A percentile compares a stretch with the other conserved stretches of the same genome.
phyloP scores from a whole-genome alignment of 345 rosid genomes.

The Syzygium aqueum region DNA sequence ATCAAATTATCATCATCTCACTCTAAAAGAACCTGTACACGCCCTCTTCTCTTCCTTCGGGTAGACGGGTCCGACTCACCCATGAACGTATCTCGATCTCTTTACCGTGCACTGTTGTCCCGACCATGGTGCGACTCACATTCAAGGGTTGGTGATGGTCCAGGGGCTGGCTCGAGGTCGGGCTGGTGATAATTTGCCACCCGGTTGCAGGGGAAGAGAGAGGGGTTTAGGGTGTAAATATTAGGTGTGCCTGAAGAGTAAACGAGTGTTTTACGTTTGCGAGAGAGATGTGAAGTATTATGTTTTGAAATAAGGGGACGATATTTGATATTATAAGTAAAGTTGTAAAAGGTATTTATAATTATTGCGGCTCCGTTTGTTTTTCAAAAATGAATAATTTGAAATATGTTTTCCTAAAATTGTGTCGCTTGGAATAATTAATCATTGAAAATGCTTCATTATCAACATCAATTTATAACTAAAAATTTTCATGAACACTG shows the following conservation, averaged over 20 bases:
- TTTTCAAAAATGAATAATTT: background rate
- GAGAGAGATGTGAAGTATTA: background rate
- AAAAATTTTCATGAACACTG: background rate
- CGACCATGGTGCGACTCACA: background rate
- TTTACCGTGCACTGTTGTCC: background rate
- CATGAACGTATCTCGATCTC: background rate
- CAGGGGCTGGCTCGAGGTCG: background rate
- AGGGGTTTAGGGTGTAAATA: too few species aligned
- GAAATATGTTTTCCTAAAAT: background rate
- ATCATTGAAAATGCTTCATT: background rate
- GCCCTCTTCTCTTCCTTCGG: background rate
- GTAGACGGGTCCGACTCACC: background rate
- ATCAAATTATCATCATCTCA: background rate
- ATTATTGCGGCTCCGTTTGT: background rate
- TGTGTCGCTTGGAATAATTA: background rate
- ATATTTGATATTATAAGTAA: fast-evolving
- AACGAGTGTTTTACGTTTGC: background rate
- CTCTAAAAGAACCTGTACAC: background rate
- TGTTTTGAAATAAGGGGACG: background rate
- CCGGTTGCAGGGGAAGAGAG: too few species aligned
- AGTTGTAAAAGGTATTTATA: background rate
- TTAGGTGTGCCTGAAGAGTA: too few species aligned
- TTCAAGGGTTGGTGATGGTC: background rate
- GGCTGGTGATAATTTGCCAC: background rate
- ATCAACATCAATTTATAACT: background rate